Percentiles rank a stretch among this genome's conserved stretches.
These are phyloP conservation scores for Beauveria pseudobassiana DNA, from an alignment of 2,329 filamentous ascomycete genomes.

Conservation along the genomic window DNA sequence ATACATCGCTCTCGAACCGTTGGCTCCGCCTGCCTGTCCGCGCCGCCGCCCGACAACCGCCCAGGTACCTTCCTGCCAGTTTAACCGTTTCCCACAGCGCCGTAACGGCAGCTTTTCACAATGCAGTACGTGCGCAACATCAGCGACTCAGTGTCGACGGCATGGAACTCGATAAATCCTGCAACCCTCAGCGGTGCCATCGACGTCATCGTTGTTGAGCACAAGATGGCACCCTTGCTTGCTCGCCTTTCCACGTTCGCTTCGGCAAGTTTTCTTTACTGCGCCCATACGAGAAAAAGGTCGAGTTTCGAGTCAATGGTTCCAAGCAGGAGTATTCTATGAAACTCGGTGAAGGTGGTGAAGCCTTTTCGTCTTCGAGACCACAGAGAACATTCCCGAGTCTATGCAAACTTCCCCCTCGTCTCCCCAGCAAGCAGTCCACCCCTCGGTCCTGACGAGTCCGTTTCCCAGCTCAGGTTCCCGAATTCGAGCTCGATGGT, in stretches of 20 bases:
- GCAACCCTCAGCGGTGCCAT: slow-evolving; percentile 95
- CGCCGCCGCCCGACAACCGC: neutral
- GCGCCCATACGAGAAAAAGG: slow-evolving; percentile 95
- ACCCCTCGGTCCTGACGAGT: slow-evolving; percentile 40
- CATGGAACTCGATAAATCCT: slow-evolving; percentile 99
- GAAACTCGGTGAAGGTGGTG: slow-evolving; percentile 95
- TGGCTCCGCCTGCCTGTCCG: neutral
- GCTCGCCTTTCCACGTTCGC: slow-evolving; percentile 95
- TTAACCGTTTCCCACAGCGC: neutral
- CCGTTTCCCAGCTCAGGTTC: slow-evolving; percentile 48
- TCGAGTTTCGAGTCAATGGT: slow-evolving; percentile 94
- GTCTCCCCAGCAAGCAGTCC: slow-evolving; percentile 87
- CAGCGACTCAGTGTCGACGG: slow-evolving; percentile 91
- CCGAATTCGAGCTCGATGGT: slow-evolving; percentile 59
- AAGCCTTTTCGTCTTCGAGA: slow-evolving; percentile 99
- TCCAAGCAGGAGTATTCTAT: slow-evolving; percentile 89
- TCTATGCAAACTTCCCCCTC: slow-evolving; percentile 86
- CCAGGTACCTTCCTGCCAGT: neutral
- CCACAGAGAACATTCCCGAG: slow-evolving; percentile 82
- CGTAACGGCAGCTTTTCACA: slow-evolving; percentile 17
- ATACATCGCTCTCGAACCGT: neutral
- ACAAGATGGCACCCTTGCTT: slow-evolving; percentile 80
- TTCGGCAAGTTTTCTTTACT: slow-evolving; percentile 98
- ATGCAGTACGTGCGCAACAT: slow-evolving; percentile 99
- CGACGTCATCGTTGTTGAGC: slow-evolving; percentile 96